Conservation (phyloP, 2,329 filamentous ascomycete species). For the Purpureocillium lavendulum region DNA sequence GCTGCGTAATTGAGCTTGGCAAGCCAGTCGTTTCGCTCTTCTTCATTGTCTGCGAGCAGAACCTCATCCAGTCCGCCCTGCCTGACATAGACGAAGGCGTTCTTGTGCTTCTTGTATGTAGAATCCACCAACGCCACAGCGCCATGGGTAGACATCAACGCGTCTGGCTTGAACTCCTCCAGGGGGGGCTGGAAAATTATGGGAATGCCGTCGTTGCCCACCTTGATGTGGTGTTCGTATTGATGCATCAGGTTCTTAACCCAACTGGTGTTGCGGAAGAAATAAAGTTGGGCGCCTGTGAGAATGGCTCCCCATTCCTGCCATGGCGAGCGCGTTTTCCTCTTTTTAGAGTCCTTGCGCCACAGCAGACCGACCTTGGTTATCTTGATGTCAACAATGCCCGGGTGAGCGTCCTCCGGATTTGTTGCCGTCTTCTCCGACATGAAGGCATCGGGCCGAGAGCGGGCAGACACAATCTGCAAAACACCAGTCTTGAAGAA, state of each 20-base stretch:
- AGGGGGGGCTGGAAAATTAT: constrained; percentile 87
- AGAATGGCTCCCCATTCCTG: constrained; percentile 97
- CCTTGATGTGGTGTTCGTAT: constrained; percentile 72
- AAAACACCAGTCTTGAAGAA: constrained; percentile 89
- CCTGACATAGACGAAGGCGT: constrained; percentile 85
- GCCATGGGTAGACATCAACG: constrained; percentile 85
- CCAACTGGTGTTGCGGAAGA: constrained; percentile 91
- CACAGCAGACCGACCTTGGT: constrained; percentile 92
- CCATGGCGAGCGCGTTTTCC: constrained; percentile 91
- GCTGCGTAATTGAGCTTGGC: constrained; percentile 94
- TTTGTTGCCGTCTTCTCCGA: constrained; percentile 77
- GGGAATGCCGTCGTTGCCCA: constrained; percentile 65
- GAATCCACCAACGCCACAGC: constrained; percentile 82
- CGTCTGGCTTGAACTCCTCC: constrained; percentile 88
- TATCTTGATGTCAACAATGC: constrained; percentile 94
- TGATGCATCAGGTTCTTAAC: constrained; percentile 86
- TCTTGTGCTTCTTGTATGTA: constrained; percentile 89
- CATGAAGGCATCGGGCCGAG: constrained; percentile 91
- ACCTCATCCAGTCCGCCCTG: constrained; percentile 84
- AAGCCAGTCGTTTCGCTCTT: constrained; percentile 94
- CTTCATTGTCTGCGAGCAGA: constrained; percentile 80
- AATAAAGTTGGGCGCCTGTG: constrained; percentile 93
- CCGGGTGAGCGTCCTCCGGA: constrained; percentile 77
- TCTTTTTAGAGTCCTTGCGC: constrained; percentile 90
- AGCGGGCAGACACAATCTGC: constrained; percentile 91